phyloP scores from a whole-genome alignment of 2,329 filamentous ascomycete species.

The Ascosphaera apis region DNA sequence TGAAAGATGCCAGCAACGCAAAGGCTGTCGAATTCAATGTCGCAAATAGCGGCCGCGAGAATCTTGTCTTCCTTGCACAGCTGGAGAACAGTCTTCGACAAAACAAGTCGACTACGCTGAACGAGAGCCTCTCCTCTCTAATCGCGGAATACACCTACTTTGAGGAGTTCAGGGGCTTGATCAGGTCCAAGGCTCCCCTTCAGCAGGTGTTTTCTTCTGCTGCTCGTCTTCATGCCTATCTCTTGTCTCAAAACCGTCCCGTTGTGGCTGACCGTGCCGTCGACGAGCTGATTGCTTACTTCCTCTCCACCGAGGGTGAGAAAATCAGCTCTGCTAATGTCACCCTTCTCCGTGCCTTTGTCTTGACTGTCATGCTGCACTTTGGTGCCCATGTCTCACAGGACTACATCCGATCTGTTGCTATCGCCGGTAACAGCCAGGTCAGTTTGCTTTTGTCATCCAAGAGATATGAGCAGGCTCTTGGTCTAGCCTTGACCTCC shows the following conservation, averaged over 20 bases:
- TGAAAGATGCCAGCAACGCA: slow-evolving; percentile 13
- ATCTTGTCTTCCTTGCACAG: slow-evolving; percentile 23
- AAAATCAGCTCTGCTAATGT: slow-evolving; percentile 9
- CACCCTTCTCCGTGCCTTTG: slow-evolving; percentile 12
- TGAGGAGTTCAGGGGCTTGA: slow-evolving; percentile 16
- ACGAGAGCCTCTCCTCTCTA: slow-evolving; percentile 21
- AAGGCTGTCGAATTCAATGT: slow-evolving; percentile 13
- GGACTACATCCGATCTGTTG: slow-evolving; percentile 16
- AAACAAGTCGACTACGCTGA: slow-evolving; percentile 12
- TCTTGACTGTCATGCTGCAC: slow-evolving; percentile 13
- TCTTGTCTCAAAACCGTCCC: slow-evolving; percentile 10
- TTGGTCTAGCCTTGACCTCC: slow-evolving; percentile 13
- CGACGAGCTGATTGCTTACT: slow-evolving; percentile 13
- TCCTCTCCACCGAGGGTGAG: slow-evolving; percentile 13
- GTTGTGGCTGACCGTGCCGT: slow-evolving; percentile 10
- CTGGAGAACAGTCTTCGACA: slow-evolving; percentile 19
- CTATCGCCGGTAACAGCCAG: slow-evolving; percentile 13
- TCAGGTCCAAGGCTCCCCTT: slow-evolving; percentile 17
- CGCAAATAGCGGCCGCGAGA: slow-evolving; percentile 13
- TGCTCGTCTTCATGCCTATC: slow-evolving; percentile 14
- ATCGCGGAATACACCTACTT: slow-evolving; percentile 21
- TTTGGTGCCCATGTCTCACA: slow-evolving; percentile 14
- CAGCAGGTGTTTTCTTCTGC: slow-evolving; percentile 15
- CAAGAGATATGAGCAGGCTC: slow-evolving; percentile 12
- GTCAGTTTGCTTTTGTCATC: slow-evolving; percentile 11